Evolutionary conservation across 2,329 filamentous ascomycete species (phyloP).

Genomic region (Orbilia brochopaga): DNA sequence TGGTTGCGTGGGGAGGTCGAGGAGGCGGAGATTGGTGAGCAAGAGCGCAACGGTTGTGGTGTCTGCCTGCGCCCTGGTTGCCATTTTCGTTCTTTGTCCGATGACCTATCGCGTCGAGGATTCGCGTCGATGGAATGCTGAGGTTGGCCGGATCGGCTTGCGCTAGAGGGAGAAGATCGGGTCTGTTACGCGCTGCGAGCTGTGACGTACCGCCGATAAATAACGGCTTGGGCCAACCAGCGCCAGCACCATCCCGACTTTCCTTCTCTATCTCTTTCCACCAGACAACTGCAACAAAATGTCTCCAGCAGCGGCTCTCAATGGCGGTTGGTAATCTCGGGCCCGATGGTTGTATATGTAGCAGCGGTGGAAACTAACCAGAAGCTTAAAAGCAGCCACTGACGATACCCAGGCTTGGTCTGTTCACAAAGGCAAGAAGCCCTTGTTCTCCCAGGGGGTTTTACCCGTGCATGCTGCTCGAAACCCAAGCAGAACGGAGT

Average conservation of each 20-base stretch:
- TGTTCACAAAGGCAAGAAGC: constrained; percentile 51
- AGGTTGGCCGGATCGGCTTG: neutral
- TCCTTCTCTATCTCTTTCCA: constrained; percentile 1
- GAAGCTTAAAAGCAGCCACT: constrained; percentile 5
- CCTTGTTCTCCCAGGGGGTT: neutral
- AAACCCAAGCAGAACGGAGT: neutral
- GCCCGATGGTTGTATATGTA: neutral
- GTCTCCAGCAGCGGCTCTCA: constrained; percentile 26
- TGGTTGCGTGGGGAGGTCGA: constrained; percentile 73
- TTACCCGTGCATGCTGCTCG: neutral
- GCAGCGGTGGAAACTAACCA: neutral
- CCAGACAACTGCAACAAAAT: constrained; percentile 10
- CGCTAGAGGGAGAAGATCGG: neutral
- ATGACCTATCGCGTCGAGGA: neutral
- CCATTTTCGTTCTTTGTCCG: neutral
- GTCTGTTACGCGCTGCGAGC: neutral
- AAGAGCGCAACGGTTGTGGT: constrained; percentile 66
- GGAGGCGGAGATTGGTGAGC: constrained; percentile 79
- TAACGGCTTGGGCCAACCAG: constrained; percentile 2
- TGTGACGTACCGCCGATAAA: constrained; percentile 7
- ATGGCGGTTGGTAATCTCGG: constrained; percentile 21
- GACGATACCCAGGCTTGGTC: constrained; percentile 51
- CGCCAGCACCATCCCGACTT: constrained; percentile 6
- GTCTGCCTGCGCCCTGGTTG: constrained; percentile 37
- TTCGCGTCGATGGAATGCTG: neutral